These are phyloP conservation scores for Taiozyma sp. DNA, from an alignment of 1,139 yeast species.

Conservation along the genomic window DNA sequence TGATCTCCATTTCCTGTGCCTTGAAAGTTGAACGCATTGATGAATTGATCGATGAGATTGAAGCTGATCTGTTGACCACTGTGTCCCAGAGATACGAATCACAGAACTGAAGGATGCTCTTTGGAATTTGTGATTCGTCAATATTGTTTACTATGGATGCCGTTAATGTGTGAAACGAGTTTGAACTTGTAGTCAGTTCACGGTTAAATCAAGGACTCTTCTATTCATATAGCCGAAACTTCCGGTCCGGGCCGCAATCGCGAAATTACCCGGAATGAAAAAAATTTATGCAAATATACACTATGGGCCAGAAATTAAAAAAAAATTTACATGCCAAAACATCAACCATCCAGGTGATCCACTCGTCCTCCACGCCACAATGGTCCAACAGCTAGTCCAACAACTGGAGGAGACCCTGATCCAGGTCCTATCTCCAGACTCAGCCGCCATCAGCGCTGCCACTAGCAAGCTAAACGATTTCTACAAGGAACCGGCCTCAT, in stretches of 20 bases:
- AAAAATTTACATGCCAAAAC: not conserved
- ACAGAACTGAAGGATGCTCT: not conserved
- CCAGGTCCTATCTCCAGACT: slow-evolving; percentile 72
- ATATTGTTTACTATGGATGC: not conserved
- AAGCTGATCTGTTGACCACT: slow-evolving; percentile 27
- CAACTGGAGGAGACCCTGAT: slow-evolving; percentile 74
- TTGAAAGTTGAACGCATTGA: slow-evolving; percentile 77
- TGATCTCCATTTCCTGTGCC: slow-evolving; percentile 75
- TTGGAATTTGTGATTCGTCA: not conserved
- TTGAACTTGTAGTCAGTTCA: not conserved
- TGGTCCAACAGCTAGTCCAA: slow-evolving; percentile 69
- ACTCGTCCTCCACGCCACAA: slow-evolving; percentile 16
- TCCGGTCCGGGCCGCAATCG: not conserved
- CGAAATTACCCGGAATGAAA: not conserved
- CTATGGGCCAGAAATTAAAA: not conserved
- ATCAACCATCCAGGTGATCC: not conserved
- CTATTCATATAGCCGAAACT: not conserved
- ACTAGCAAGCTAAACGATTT: slow-evolving; percentile 69
- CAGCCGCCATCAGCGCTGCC: slow-evolving; percentile 76
- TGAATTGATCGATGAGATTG: slow-evolving; percentile 57
- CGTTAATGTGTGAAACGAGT: not conserved
- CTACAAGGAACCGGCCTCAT: slow-evolving; percentile 63
- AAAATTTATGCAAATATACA: not conserved
- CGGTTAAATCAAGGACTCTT: not conserved
- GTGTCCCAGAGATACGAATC: slow-evolving; percentile 3